Conservation (phyloP, 768 basidiomycete genomes). For the Guyanaporus albipodus region DNA sequence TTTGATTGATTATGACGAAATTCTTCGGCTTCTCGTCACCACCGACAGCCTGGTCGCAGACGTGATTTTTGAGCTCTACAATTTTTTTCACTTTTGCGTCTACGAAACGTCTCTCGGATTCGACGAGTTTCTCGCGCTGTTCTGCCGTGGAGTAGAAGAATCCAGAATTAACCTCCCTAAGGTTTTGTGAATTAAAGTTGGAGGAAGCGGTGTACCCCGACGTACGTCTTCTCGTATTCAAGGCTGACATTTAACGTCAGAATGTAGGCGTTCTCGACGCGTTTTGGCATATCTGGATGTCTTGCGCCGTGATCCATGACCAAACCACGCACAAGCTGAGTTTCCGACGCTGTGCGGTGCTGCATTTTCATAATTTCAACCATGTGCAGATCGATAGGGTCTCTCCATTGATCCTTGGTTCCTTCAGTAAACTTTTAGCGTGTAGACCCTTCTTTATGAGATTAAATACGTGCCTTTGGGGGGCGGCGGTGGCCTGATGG, state of each 20-base stretch:
- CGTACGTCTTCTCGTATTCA: constrained; percentile 99
- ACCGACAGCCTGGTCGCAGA: constrained; percentile 91
- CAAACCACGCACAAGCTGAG: constrained; percentile 89
- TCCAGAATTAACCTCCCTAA: constrained; percentile 96
- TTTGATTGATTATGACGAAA: constrained; percentile 97
- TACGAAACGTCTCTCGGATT: constrained; percentile 91
- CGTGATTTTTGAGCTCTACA: constrained; percentile 91
- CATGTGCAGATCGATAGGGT: constrained; percentile 99
- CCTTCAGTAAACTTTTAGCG: constrained; percentile 38
- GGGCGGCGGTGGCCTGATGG: constrained; percentile 73
- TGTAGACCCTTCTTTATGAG: constrained; percentile 24
- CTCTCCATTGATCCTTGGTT: constrained; percentile 63
- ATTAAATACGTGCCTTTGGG: constrained; percentile 45
- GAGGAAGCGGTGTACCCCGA: constrained; percentile 20
- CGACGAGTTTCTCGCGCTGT: constrained; percentile 97
- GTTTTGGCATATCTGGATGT: constrained; percentile 99
- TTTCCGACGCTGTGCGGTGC: constrained; percentile 96
- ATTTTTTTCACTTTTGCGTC: constrained; percentile 95
- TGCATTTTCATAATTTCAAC: constrained; percentile 99
- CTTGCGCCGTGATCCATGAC: constrained; percentile 97
- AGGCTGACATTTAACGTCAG: constrained; percentile 95
- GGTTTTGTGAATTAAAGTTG: constrained; percentile 18
- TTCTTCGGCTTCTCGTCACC: constrained; percentile 75
- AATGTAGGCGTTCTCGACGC: constrained; percentile 93
- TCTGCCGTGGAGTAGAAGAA: constrained; percentile 99